phyloP scores from a whole-genome alignment of 2,329 filamentous ascomycete species.

The Pseudopyricularia cyperi region DNA sequence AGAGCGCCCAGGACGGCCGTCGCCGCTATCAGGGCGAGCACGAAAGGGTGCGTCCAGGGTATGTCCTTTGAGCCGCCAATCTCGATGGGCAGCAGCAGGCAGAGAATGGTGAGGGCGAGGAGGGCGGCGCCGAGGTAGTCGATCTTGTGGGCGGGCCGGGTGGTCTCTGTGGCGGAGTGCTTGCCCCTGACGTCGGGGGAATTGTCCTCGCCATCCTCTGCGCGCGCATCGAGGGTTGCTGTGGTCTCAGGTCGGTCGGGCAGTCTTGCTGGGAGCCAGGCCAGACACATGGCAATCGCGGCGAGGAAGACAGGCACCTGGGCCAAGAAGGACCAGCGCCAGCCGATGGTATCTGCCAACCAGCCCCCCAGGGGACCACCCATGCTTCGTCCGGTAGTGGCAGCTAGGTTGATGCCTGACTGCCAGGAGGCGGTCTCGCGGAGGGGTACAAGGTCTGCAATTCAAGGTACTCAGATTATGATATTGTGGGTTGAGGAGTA shows the following conservation, averaged over 20 bases:
- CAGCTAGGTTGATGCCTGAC: slow-evolving; percentile 37
- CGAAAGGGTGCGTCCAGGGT: slow-evolving; percentile 22
- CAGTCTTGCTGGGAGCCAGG: slow-evolving; percentile 20
- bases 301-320: slow-evolving; percentile 40
- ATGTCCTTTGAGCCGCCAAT: slow-evolving; percentile 22
- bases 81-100: slow-evolving; percentile 24
- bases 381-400: slow-evolving; percentile 35
- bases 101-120: slow-evolving; percentile 21
- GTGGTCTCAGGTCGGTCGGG: neutral
- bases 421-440: slow-evolving; percentile 40
- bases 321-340: slow-evolving; percentile 51
- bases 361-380: slow-evolving; percentile 46
- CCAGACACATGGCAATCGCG: slow-evolving; percentile 26
- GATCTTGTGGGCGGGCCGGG: no score
- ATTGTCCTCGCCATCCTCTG: neutral
- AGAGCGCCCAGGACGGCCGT: slow-evolving; percentile 15
- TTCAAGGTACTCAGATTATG: neutral
- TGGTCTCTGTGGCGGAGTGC: no score
- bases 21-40: slow-evolving; percentile 16
- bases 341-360: slow-evolving; percentile 50
- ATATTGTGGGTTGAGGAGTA: neutral
- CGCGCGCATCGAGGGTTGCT: neutral
- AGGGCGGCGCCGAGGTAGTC: slow-evolving; percentile 44
- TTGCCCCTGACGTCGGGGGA: neutral
- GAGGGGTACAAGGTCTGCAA: slow-evolving; percentile 34